Base-by-base conservation (phyloP, 106 monocot genomes). In the Dioscorea zingiberensis region DNA sequence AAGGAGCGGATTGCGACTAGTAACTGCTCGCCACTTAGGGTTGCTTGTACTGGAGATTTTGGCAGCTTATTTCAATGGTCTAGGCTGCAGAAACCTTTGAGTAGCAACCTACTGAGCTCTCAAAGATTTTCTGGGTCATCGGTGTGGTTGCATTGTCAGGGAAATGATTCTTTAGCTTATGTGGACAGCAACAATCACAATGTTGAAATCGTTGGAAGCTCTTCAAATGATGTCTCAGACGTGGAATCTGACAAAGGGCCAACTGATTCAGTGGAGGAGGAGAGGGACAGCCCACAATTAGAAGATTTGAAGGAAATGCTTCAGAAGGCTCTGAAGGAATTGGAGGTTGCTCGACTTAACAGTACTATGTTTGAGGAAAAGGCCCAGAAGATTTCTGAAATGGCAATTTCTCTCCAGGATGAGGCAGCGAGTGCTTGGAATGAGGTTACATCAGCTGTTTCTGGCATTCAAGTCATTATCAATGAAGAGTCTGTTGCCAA, bases 341-440 rank as follows among this genome's bases (percentile, higher is more conserved):
- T 97, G 69, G 92, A 97, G 60, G 88, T 88, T 63, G 88, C 88
- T 24, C 70, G 69, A 38, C 75, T 85, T 27, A 97, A 92, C 77
- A 92, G 92, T 51, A 80, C 75, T 3, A 88, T 84, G 83, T 97
- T 89, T 67, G 97, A 97, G 69, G 92, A 97, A 59, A 92, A 84
- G 66, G 97, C 97, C 0, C 92, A 92, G 65, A 85, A 68, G 54
- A 92, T 92, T 72, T 88, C 88, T 22, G 97, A 97, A 67, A 75
- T 79, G 10, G 97, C 92, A 18, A 86, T 97, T 54, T 80, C 83
- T 13, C 73, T 92, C 16, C 92, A 92, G 73, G 97, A 97, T 68
- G 71, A 77, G 58, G 97, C 97, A 14, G 85, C 86, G 16, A 81
- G 46, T 70, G 78, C 97, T 55, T 82, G 81, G 81, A 65, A 48